Evolutionary conservation across 495 filamentous ascomycete species (phyloP).

Genomic region (Bryoglossum gracile): DNA sequence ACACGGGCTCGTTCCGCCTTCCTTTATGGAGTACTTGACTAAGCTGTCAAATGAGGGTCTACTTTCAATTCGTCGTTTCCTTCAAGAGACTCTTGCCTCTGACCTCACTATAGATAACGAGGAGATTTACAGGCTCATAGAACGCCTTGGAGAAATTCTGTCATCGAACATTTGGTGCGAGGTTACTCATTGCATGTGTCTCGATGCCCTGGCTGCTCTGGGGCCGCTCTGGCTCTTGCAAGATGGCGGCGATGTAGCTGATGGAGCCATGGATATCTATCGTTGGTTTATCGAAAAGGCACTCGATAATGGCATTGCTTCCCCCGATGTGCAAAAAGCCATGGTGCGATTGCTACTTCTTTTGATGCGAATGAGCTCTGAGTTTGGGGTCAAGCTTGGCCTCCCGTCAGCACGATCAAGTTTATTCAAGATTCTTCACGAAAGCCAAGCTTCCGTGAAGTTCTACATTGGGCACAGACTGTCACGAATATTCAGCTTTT

Average conservation of each 20-base stretch:
- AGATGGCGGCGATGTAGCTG: slow-evolving; percentile 42
- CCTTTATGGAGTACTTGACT: slow-evolving; percentile 51
- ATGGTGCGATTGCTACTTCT: slow-evolving; percentile 60
- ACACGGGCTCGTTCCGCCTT: slow-evolving; percentile 30
- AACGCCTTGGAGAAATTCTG: slow-evolving; percentile 29
- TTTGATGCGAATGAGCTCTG: slow-evolving; percentile 55
- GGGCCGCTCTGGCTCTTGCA: slow-evolving; percentile 53
- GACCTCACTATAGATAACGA: slow-evolving; percentile 35
- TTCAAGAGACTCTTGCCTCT: slow-evolving; percentile 40
- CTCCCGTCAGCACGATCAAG: slow-evolving; percentile 65
- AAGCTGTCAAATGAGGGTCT: slow-evolving; percentile 51
- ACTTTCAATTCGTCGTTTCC: slow-evolving; percentile 38
- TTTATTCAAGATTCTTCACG: slow-evolving; percentile 61
- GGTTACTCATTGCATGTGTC: slow-evolving; percentile 57
- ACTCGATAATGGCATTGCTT: slow-evolving; percentile 56
- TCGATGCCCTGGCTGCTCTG: slow-evolving; percentile 64
- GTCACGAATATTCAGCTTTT: slow-evolving; percentile 71
- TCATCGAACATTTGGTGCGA: slow-evolving; percentile 52
- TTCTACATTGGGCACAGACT: slow-evolving; percentile 62
- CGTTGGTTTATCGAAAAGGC: slow-evolving; percentile 62
- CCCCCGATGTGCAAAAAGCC: slow-evolving; percentile 55
- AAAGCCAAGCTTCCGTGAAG: slow-evolving; percentile 62
- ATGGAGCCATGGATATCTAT: slow-evolving; percentile 68
- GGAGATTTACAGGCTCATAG: slow-evolving; percentile 37
- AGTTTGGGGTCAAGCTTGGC: slow-evolving; percentile 47